Evolutionary conservation across 73 alveolate genomes (phyloP), one percentile per base, ranked within the genome.

Genomic region (Diophrys appendiculata): DNA sequence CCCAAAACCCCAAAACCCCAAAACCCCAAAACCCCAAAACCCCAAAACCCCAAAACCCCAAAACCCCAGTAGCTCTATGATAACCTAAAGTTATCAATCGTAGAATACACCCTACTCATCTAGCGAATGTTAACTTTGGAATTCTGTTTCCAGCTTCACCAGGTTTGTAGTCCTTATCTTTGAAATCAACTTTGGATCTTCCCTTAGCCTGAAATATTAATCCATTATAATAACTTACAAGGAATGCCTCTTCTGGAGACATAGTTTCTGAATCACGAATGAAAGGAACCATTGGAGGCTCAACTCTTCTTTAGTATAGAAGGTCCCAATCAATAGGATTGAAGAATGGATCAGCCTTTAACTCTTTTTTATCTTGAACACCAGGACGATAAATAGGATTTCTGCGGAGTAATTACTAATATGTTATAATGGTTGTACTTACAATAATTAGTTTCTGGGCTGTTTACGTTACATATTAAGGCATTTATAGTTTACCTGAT

Each of bases 321-420:
- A 43, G 77, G n/a, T 74, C 84, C 88, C 90, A 95, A 84, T 92
- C 93, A 11, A 95, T 84, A 43, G 84, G 86, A 34, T 83, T 77
- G 69, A 95, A 95, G 88, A 93, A 95, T 54, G 91, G 94, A 91
- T 93, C 98, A 29, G 81, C 54, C 71, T 95, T 90, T 31, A 95
- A 64, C 27, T 85, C 96, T 0, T 67, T 69, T 34, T 76, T 76
- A 34, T 64, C 60, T 33, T 76, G 55, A 8, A 76, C 85, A 82
- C 86, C 83, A 54, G 73, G 85, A 84, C 80, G 54, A 56, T 65
- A 60, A 29, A 78, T 88, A 26, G 88, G 87, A 78, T 88, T 91
- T 88, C 90, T 88, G 75, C 82, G 81, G 60, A 83, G 84, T 73
- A 88, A 76, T 70, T 83, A 69, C n/a, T n/a, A n/a, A n/a, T 79